phyloP scores from a whole-genome alignment of 2,329 filamentous ascomycete genomes.

The Epichloe uncinata region DNA sequence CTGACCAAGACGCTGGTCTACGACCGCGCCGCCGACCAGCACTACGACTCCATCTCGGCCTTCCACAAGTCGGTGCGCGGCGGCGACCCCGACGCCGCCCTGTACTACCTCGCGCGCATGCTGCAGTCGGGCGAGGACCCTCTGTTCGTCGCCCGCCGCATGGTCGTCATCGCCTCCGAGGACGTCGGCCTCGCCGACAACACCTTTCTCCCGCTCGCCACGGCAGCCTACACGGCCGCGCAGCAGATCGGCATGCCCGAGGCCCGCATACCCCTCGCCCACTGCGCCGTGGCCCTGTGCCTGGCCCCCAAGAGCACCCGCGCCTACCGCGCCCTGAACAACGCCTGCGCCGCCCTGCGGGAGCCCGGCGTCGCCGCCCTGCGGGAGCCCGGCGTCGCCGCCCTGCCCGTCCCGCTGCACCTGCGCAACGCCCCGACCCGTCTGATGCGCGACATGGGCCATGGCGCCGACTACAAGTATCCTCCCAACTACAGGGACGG shows the following conservation, averaged over 20 bases:
- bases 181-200: constrained; percentile 88
- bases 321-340: constrained; percentile 70
- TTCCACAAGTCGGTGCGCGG: constrained; percentile 94
- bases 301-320: constrained; percentile 77
- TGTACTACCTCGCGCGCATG: constrained; percentile 96
- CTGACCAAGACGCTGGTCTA: constrained; percentile 91
- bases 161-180: constrained; percentile 90
- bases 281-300: constrained; percentile 70
- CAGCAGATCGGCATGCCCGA: constrained; percentile 95
- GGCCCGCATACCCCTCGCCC: constrained; percentile 80
- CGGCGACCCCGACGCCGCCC: constrained; percentile 68
- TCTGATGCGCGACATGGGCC: constrained; percentile 86
- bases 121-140: constrained; percentile 89
- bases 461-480: constrained; percentile 89
- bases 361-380: constrained; percentile 71
- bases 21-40: constrained; percentile 86
- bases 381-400: too few species aligned
- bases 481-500: constrained; percentile 83
- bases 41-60: constrained; percentile 94
- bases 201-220: constrained; percentile 69
- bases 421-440: constrained; percentile 83
- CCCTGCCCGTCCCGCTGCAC: constrained; percentile 80
- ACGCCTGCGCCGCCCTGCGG: constrained; percentile 62
- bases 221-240: constrained; percentile 71
- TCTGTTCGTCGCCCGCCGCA: constrained; percentile 78